Percentiles rank a stretch among this genome's conserved stretches.
These are phyloP conservation scores for Kurtzmaniella natalensis DNA, from an alignment of 1,139 yeast genomes.

Conservation along the genomic window DNA sequence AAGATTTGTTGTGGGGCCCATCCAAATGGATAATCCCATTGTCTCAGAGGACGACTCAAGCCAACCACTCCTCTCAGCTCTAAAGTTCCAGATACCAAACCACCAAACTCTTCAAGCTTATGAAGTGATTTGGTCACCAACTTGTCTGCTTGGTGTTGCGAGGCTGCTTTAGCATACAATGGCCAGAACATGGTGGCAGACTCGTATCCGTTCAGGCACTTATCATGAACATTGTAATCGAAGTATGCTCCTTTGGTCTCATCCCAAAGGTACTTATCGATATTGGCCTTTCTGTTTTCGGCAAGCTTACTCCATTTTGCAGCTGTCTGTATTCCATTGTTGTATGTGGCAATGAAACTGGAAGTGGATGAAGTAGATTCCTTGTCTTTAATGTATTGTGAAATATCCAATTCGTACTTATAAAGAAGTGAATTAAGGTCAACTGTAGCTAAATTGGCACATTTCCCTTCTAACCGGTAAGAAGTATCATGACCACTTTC, in stretches of 20 bases:
- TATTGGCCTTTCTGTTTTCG: conserved; percentile 45
- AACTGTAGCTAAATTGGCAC: conserved; percentile 87
- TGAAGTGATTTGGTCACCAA: conserved; percentile 59
- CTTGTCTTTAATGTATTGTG: conserved; percentile 56
- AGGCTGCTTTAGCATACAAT: conserved; percentile 76
- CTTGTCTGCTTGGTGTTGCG: conserved; percentile 65
- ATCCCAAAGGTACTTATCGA: conserved; percentile 80
- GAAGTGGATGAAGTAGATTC: conserved; percentile 46
- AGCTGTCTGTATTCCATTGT: conserved; percentile 42
- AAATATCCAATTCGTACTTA: conserved; percentile 88
- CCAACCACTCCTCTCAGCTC: conserved; percentile 71
- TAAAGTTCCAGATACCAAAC: conserved; percentile 82
- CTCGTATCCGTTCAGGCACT: conserved; percentile 63
- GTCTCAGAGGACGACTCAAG: conserved; percentile 75
- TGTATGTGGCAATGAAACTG: conserved; percentile 22
- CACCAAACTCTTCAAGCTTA: conserved; percentile 82
- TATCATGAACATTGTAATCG: conserved; percentile 70
- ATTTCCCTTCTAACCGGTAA: conserved; percentile 82
- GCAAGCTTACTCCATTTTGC: conserved; percentile 61
- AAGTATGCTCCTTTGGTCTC: conserved; percentile 74
- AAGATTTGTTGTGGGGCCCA: conserved; percentile 99
- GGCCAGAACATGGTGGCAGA: conserved; percentile 94
- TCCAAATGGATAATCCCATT: conserved; percentile 97
- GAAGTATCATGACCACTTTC: conserved; percentile 97
- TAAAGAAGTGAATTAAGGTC: conserved; percentile 83